Conservation (phyloP, 2,329 filamentous ascomycete species). For the Penicillium occitanis region DNA sequence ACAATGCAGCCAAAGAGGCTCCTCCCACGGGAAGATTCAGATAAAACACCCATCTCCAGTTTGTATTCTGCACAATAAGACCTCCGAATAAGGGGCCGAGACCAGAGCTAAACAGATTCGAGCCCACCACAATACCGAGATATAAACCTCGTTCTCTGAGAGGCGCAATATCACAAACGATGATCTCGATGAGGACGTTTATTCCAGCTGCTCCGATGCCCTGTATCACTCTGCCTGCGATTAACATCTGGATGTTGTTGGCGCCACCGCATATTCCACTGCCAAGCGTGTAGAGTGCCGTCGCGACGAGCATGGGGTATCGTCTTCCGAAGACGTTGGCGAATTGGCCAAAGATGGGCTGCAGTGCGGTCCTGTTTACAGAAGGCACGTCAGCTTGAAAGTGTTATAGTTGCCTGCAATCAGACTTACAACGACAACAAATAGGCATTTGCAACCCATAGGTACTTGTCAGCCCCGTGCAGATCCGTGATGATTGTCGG, state of each 20-base stretch:
- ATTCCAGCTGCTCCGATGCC: conserved; percentile 53
- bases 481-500: conserved; percentile 41
- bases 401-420: not conserved
- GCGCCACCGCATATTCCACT: conserved; percentile 56
- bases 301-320: conserved; percentile 41
- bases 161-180: conserved; percentile 49
- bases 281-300: conserved; percentile 53
- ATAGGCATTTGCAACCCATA: conserved; percentile 40
- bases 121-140: conserved; percentile 27
- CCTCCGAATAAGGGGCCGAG: conserved; percentile 48
- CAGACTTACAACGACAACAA: conserved; percentile 31
- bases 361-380: conserved; percentile 39
- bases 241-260: conserved; percentile 46
- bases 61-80: conserved; percentile 25
- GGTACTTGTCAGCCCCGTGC: conserved; percentile 33
- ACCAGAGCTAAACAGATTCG: conserved; percentile 42
- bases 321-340: conserved; percentile 56
- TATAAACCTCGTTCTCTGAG: conserved; percentile 36
- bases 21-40: conserved; percentile 32
- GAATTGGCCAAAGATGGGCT: conserved; percentile 54
- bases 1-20: conserved; percentile 26
- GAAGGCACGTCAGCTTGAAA: not conserved
- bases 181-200: conserved; percentile 36
- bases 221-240: conserved; percentile 57
- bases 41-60: conserved; percentile 38